Conservation (phyloP, 345 rosid species). For the Zanthoxylum bungeanum region DNA sequence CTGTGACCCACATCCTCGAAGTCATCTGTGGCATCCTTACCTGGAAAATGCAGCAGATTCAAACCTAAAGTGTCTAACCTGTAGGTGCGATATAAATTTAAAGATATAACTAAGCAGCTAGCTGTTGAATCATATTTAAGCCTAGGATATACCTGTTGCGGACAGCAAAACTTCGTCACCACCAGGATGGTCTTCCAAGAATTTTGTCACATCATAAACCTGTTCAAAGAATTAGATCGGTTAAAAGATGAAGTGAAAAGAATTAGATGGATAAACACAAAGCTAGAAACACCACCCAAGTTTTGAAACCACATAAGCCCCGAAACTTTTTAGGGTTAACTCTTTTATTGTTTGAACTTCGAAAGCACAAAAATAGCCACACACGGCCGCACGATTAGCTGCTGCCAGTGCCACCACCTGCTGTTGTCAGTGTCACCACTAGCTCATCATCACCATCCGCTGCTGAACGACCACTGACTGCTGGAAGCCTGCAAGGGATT, state of each 20-base stretch:
- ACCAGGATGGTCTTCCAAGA: conserved; percentile 65
- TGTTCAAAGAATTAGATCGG: conserved; percentile 5
- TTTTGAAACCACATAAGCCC: background rate
- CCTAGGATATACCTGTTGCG: conserved; percentile 35
- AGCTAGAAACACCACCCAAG: background rate
- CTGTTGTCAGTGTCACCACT: no score
- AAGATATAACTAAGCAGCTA: background rate
- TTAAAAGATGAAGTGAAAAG: background rate
- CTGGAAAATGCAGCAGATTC: conserved; percentile 23
- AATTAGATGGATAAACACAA: background rate
- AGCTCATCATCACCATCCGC: no score
- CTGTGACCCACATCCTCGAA: conserved; percentile 79
- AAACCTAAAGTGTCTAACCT: background rate
- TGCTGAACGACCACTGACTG: no score
- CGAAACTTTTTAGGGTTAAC: no score
- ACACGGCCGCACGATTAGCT: no score
- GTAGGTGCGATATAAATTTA: background rate
- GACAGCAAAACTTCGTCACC: conserved; percentile 48
- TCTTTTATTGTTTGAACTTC: no score
- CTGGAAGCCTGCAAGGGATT: no score
- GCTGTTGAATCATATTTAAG: background rate
- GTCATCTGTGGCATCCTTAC: conserved; percentile 78
- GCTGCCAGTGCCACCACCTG: no score
- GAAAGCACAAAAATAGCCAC: no score
- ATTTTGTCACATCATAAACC: conserved; percentile 54